Conservation (phyloP, 2,329 filamentous ascomycete species). For the Ophiocordyceps camponoti-saundersi region DNA sequence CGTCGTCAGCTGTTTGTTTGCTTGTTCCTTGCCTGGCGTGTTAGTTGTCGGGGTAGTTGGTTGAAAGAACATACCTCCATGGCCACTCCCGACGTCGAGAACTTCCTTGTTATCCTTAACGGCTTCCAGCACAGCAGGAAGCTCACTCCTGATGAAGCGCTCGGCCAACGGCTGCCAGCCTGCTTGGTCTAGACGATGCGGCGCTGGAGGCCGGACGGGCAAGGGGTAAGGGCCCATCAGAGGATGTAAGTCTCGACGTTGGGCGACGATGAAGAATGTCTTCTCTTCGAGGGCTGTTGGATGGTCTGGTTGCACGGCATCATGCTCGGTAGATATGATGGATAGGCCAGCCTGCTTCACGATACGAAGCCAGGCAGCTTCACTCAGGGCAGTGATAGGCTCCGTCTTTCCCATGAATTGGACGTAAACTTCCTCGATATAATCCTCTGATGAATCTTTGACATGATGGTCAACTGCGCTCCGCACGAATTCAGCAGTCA, state of each 20-base stretch:
- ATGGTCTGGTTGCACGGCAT: neutral
- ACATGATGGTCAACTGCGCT: neutral
- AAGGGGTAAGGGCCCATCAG: neutral
- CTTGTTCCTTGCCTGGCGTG: no score
- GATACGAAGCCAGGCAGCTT: neutral
- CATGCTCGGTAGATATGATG: neutral
- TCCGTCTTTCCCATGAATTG: neutral
- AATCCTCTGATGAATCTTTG: neutral
- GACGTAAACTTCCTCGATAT: neutral
- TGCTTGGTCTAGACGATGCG: neutral
- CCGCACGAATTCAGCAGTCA: neutral
- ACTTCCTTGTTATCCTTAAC: neutral
- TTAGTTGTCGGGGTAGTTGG: no score
- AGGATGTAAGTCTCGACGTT: neutral
- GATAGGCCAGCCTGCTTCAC: neutral
- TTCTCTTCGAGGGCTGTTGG: neutral
- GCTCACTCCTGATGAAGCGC: neutral
- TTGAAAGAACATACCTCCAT: neutral
- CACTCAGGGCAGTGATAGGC: neutral
- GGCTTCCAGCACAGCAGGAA: neutral
- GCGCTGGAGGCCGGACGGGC: neutral
- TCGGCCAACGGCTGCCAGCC: neutral
- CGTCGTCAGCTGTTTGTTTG: neutral
- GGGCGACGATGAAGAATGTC: neutral
- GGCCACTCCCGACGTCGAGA: neutral